Evolutionary conservation across 1,139 yeast species (phyloP).

Genomic region (Meyerozyma carpophila): DNA sequence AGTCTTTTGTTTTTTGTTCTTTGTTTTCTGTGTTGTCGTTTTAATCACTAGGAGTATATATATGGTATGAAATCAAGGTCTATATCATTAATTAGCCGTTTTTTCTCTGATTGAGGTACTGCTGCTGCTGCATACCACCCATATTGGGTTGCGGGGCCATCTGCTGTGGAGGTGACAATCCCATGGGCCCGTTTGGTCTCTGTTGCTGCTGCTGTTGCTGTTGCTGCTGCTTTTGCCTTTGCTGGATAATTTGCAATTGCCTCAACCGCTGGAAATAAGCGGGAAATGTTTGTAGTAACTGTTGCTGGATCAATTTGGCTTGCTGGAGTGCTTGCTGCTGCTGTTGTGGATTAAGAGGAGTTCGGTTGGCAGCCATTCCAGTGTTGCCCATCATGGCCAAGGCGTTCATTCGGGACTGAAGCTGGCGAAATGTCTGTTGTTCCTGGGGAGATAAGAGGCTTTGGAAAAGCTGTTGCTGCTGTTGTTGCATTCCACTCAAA

Average conservation of each 20-base stretch:
- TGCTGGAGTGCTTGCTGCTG: conserved; percentile 44
- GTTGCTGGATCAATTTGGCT: conserved; percentile 40
- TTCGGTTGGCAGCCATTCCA: conserved; percentile 41
- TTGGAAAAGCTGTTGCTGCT: conserved; percentile 44
- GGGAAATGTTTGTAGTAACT: conserved; percentile 39
- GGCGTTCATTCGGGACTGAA: conserved; percentile 38
- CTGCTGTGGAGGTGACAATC: neutral
- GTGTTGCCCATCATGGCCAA: conserved; percentile 42
- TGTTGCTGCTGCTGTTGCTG: conserved; percentile 8
- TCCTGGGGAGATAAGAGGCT: conserved; percentile 38
- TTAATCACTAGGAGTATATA: neutral
- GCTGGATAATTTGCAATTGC: conserved; percentile 38
- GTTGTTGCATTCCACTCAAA: conserved; percentile 28
- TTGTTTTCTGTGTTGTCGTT: neutral
- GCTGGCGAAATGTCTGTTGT: conserved; percentile 39
- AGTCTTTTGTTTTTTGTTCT: neutral
- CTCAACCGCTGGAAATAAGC: conserved; percentile 39
- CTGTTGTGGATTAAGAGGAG: conserved; percentile 39
- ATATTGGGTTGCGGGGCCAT: neutral
- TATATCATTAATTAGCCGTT: neutral
- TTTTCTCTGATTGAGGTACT: neutral
- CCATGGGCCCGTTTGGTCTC: conserved; percentile 3
- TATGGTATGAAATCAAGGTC: neutral
- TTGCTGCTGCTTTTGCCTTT: conserved; percentile 26
- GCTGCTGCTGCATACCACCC: neutral